Evolutionary conservation across 306 rosid species (phyloP).

Genomic region (Dalbergia cultrata): DNA sequence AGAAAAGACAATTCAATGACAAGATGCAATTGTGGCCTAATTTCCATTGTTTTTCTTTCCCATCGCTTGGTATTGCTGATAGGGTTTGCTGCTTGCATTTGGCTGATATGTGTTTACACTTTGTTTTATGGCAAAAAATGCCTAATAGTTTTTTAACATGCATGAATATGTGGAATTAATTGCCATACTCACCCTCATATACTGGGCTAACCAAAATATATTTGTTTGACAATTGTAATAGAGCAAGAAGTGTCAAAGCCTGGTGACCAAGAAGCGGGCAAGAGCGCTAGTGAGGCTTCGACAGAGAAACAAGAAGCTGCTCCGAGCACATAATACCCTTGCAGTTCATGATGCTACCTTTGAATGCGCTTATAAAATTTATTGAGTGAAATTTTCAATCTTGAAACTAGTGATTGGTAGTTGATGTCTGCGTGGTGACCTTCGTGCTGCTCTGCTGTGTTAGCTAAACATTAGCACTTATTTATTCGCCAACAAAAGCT

Average conservation of each 20-base stretch:
- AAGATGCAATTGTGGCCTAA: neutral
- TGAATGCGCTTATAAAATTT: conserved; percentile 52
- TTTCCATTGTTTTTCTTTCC: neutral
- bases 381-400: conserved; percentile 48
- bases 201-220: neutral
- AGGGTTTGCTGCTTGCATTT: neutral
- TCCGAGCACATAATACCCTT: conserved; percentile 60
- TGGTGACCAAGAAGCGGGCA: conserved; percentile 47
- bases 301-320: conserved; percentile 72
- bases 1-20: no score
- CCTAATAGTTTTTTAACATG: neutral
- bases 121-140: neutral
- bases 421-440: conserved; percentile 40
- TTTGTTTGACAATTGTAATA: conserved; percentile 29
- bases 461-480: conserved; percentile 45
- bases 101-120: neutral
- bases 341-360: conserved; percentile 39
- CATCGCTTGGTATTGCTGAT: neutral
- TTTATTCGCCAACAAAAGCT: conserved; percentile 36
- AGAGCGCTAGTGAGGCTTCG: conserved; percentile 47
- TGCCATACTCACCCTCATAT: neutral
- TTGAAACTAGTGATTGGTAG: conserved; percentile 46
- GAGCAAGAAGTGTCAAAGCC: conserved; percentile 75
- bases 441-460: conserved; percentile 37
- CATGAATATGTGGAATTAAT: neutral